A percentile compares a stretch with the other conserved stretches of the same genome.
phyloP scores from a whole-genome alignment of 1,139 yeast species.

The Pichia sp. region DNA sequence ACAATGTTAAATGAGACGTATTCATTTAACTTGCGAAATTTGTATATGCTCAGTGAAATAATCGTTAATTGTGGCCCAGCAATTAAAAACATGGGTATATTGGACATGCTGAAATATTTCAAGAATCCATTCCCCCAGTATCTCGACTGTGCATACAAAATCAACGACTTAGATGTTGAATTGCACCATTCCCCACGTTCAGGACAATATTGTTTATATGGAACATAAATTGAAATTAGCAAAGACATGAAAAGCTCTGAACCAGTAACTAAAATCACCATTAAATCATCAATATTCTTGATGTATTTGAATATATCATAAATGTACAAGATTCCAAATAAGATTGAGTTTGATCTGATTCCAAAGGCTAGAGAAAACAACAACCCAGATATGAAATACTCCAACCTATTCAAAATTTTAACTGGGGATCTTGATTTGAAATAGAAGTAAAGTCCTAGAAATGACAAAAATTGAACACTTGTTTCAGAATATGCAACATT shows the following conservation, averaged over 20 bases:
- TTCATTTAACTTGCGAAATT: constrained; percentile 10
- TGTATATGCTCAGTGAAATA: constrained; percentile 24
- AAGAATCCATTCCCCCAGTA: constrained; percentile 87
- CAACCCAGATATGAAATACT: constrained; percentile 51
- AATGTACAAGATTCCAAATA: constrained; percentile 63
- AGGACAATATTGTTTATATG: constrained; percentile 60
- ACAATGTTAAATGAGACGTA: constrained; percentile 27
- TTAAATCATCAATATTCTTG: neutral
- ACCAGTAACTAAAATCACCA: constrained; percentile 40
- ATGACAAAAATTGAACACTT: constrained; percentile 56
- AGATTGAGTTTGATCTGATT: constrained; percentile 67
- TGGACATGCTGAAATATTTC: constrained; percentile 72
- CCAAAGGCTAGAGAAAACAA: constrained; percentile 52
- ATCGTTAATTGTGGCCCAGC: constrained; percentile 60
- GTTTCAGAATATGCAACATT: constrained; percentile 76
- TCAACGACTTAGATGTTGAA: constrained; percentile 43
- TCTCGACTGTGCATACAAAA: constrained; percentile 65
- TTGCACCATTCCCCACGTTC: constrained; percentile 76
- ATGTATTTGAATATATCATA: constrained; percentile 41
- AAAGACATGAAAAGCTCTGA: constrained; percentile 42
- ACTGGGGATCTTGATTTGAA: constrained; percentile 32
- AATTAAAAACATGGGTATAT: constrained; percentile 77
- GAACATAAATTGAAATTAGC: constrained; percentile 41
- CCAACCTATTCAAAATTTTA: constrained; percentile 4
- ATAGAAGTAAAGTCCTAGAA: constrained; percentile 51